These are phyloP conservation scores for Camellia lanceoleosa DNA, from an alignment of 148 eudicot genomes.

Conservation along the genomic window DNA sequence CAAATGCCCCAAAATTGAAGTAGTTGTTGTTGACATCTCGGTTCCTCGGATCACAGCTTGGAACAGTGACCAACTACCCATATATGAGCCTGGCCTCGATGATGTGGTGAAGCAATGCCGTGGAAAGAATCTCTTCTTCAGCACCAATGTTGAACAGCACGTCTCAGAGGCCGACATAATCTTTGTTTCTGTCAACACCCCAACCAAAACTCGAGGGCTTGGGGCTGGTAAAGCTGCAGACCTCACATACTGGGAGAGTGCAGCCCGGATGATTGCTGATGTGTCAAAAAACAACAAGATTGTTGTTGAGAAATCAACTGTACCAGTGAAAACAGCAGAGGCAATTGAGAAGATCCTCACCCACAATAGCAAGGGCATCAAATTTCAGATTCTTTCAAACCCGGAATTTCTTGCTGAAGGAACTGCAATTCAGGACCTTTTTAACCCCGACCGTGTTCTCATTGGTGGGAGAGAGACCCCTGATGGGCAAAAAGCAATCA, in stretches of 20 bases:
- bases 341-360: slow-evolving; percentile 66
- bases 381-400: slow-evolving; percentile 59
- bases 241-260: slow-evolving; percentile 69
- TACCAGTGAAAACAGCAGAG: slow-evolving; percentile 72
- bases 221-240: slow-evolving; percentile 75
- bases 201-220: slow-evolving; percentile 60
- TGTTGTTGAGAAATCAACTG: slow-evolving; percentile 73
- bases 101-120: slow-evolving; percentile 67
- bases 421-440: slow-evolving; percentile 56
- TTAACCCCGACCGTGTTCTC: slow-evolving; percentile 59
- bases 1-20: slow-evolving; percentile 49
- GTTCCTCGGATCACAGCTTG: slow-evolving; percentile 59
- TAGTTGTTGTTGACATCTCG: slow-evolving; percentile 64
- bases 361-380: slow-evolving; percentile 62
- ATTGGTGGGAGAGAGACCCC: slow-evolving; percentile 66
- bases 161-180: slow-evolving; percentile 58
- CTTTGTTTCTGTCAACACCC: slow-evolving; percentile 67
- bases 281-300: slow-evolving; percentile 54
- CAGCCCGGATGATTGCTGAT: slow-evolving; percentile 71
- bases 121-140: slow-evolving; percentile 60
- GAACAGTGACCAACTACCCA: slow-evolving; percentile 62
- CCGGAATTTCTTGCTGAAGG: slow-evolving; percentile 73
- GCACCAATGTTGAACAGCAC: slow-evolving; percentile 59
- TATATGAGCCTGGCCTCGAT: slow-evolving; percentile 69
- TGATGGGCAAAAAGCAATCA: slow-evolving; percentile 47